These are phyloP conservation scores for Capsicum rhomboideum DNA, from an alignment of 257 asterid genomes.

Conservation along the genomic window DNA sequence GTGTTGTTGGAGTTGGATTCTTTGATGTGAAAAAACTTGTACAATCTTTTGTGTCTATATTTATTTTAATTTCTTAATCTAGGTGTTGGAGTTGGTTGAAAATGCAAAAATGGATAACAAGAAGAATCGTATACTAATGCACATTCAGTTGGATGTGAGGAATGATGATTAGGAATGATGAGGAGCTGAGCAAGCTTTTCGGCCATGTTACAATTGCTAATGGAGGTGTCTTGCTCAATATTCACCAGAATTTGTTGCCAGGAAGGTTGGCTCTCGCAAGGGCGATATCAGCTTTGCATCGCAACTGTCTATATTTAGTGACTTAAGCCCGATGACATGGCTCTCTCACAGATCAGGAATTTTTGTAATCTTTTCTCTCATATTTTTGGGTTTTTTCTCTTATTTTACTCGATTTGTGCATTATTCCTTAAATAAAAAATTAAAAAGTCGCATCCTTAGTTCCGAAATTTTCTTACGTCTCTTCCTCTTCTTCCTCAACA, in stretches of 20 bases:
- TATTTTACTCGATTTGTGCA: too few species aligned
- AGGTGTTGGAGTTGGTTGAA: conserved; percentile 2
- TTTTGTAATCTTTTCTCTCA: too few species aligned
- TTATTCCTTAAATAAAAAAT: too few species aligned
- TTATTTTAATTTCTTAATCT: neutral
- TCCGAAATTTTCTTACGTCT: too few species aligned
- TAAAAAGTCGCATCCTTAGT: too few species aligned
- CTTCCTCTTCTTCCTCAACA: too few species aligned
- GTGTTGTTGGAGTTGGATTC: neutral
- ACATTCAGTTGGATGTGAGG: conserved; percentile 6
- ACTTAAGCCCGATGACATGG: too few species aligned
- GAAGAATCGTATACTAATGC: conserved; percentile 3
- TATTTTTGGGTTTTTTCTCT: too few species aligned
- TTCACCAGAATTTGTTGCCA: neutral
- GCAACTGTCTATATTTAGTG: too few species aligned
- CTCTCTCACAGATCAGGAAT: too few species aligned
- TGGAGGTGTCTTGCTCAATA: neutral
- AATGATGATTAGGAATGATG: too few species aligned
- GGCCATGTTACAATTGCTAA: neutral
- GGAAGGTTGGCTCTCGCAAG: neutral
- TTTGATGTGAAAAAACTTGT: neutral
- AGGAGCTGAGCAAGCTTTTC: neutral
- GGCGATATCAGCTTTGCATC: too few species aligned
- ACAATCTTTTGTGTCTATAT: neutral
- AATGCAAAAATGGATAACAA: conserved; percentile 2